phyloP scores from a whole-genome alignment of 192 early-diverging fungal species.

The Coemansia sp. region DNA sequence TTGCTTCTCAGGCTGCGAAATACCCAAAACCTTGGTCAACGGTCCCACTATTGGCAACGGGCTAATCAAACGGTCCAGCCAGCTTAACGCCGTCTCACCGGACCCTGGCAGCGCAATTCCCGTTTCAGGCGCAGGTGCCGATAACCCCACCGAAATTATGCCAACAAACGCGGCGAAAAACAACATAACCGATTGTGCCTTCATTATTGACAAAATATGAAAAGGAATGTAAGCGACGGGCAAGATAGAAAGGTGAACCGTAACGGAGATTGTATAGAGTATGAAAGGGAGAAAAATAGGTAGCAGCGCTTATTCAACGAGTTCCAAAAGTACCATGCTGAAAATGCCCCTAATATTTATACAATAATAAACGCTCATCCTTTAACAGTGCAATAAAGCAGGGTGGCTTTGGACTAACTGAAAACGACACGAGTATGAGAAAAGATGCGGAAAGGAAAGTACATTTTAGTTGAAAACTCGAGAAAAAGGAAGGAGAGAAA shows the following conservation, averaged over 20 bases:
- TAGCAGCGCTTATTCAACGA: too few species aligned
- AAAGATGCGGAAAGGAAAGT: too few species aligned
- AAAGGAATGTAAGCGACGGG: neutral
- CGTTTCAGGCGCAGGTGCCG: conserved; percentile 28
- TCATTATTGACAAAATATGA: conserved; percentile 15
- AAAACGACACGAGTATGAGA: too few species aligned
- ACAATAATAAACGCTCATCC: too few species aligned
- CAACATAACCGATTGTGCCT: conserved; percentile 20
- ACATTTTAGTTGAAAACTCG: too few species aligned
- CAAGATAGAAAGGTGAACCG: too few species aligned
- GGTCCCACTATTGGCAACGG: conserved; percentile 40
- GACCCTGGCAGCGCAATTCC: conserved; percentile 44
- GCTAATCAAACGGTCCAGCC: conserved; percentile 38
- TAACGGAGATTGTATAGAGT: neutral
- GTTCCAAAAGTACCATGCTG: too few species aligned
- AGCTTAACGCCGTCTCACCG: conserved; percentile 32
- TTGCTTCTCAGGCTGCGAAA: conserved; percentile 18
- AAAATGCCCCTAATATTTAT: too few species aligned
- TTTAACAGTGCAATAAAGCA: too few species aligned
- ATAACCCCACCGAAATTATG: conserved; percentile 18
- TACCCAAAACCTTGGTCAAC: conserved; percentile 31
- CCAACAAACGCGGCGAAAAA: conserved; percentile 20
- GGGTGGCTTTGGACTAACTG: too few species aligned
- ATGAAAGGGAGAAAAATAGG: neutral
- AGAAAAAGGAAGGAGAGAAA: too few species aligned